Evolutionary conservation across 2,329 filamentous ascomycete species (phyloP), one percentile per base, ranked within the genome.

Genomic region (Clonostachys chloroleuca): DNA sequence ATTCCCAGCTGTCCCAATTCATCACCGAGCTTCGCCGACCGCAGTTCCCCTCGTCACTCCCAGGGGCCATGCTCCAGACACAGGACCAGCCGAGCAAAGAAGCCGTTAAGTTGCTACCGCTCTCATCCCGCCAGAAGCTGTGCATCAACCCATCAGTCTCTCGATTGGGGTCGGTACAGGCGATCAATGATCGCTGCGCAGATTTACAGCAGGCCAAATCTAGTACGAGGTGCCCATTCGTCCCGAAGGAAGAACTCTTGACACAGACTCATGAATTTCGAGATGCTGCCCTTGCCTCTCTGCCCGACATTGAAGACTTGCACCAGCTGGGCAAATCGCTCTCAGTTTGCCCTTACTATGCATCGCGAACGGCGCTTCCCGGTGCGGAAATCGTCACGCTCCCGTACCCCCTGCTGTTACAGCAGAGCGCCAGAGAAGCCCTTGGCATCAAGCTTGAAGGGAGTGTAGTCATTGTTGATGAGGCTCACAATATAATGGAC

Each of bases 401-500:
- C 16, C 94, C 94, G 0, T 99, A 99, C 61, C 92, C 92, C 2
- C 68, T 99, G 7, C 75, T 99, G 0, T 72, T 99, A 4, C 94
- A 97, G 59, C 88, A 85, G 57, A 88, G 84, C 5, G 92, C 94
- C 1, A 78, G 94, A 43, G 92, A 97, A 51, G 91, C 94, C 0
- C 75, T 99, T 1, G 86, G 87, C 0, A 83, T 99, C 40, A 92
- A 87, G 20, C 68, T 99, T 9, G 91, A 95, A 56, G 83, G 84
- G 6, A 94, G 95, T 59, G 76, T 99, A 1, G 84, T 99, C n/a
- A 87, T 99, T 24, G 89, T 99, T 43, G 94, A 99, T 56, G 94
- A 99, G 70, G 94, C 94, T 0, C 94, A 99, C 63, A 99, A 99
- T 60, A 80, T 99, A 45, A 96, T 96, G 86, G 92, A 96, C 63